Conservation (phyloP, 1,284 basidiomycete species). For the Melampsora americana region DNA sequence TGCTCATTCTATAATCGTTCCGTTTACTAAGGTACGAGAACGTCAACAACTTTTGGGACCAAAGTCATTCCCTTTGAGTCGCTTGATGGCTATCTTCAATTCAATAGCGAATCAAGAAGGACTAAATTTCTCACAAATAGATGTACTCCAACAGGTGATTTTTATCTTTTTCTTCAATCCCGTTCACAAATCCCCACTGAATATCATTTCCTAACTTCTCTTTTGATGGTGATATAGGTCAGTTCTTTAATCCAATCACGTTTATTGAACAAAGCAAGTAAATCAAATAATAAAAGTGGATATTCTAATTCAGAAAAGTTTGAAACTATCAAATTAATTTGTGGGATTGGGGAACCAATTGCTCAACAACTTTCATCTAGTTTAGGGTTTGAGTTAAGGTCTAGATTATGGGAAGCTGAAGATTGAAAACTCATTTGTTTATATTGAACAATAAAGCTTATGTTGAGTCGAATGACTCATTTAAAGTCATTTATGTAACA, state of each 20-base stretch:
- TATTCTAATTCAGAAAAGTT: not conserved
- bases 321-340: not conserved
- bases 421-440: not conserved
- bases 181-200: not conserved
- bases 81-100: constrained; percentile 52
- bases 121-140: constrained; percentile 44
- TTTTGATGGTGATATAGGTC: not conserved
- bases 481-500: not conserved
- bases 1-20: not conserved
- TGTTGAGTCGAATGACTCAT: too few relatives aligned
- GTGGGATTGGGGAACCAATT: not conserved
- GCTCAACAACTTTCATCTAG: not conserved
- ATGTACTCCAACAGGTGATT: constrained; percentile 38
- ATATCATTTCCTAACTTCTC: not conserved
- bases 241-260: constrained; percentile 19
- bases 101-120: constrained; percentile 51
- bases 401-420: not conserved
- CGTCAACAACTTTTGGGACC: constrained; percentile 52
- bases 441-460: not conserved
- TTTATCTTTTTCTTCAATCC: not conserved
- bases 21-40: constrained; percentile 15
- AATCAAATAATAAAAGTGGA: not conserved
- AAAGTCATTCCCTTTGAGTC: constrained; percentile 51
- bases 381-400: not conserved
- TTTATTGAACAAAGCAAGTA: constrained; percentile 18